Evolutionary conservation across 2,329 filamentous ascomycete species (phyloP), one percentile per base, ranked within the genome.

Genomic region (Pestalotiopsis sp.): DNA sequence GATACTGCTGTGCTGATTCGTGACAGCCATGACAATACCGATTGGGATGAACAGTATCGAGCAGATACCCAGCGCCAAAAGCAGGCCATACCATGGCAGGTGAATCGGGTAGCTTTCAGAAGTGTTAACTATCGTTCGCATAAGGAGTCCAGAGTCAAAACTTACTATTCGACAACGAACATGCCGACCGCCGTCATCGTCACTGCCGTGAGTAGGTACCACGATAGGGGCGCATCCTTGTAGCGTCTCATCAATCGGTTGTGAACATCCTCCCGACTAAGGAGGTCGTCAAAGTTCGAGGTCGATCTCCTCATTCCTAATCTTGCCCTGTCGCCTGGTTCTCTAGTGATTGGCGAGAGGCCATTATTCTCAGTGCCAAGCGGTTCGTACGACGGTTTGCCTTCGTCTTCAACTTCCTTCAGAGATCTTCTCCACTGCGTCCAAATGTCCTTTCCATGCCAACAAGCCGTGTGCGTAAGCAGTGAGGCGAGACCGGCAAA

Each of bases 1-100:
- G 72, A 95, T 93, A 78, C 91, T 93, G 79, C 90, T 93, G 79
- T 96, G 93, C 77, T 95, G 93, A 78, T 96, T 97, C 11, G 94
- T 97, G 73, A 97, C 93, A 17, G 93, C 94, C 92, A 96, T 97
- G 75, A 97, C 92, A 77, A 97, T 96, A 70, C 94, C 94, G 71
- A 96, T 95, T 12, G 94, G 94, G 69, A 97, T 93, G 82, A 97
- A 97, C 70, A 97, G 91, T 67, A 95, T 80, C 23, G 91, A 90
- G 70, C 93, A 94, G 66, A 97, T 93, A 31, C 85, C 88, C 2
- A 97, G 85, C 1, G 94, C 92, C 5, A 97, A 86, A 17, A 97
- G 83, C 3, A 97, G 84, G 3, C 94, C 94, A 75, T 96, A 96
- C 92, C 94, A 97, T 0, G 94, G 94, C 1, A 97, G 84, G 76